Percentiles rank a stretch among this genome's conserved stretches.
These are phyloP conservation scores for Coemansia sp. DNA, from an alignment of 192 early-diverging fungal genomes.

Conservation along the genomic window DNA sequence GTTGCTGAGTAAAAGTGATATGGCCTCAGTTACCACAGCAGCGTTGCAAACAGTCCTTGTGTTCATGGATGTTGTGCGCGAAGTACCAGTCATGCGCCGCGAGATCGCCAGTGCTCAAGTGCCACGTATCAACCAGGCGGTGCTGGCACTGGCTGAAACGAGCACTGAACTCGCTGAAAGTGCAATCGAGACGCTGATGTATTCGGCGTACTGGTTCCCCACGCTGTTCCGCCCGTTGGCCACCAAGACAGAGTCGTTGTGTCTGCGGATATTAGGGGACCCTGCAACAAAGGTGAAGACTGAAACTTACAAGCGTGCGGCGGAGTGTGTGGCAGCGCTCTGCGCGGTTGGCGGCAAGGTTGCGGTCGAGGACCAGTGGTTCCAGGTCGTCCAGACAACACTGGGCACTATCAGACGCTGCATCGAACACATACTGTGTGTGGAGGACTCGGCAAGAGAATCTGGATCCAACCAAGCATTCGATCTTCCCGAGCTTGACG, in stretches of 20 bases:
- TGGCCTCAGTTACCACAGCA: conserved; percentile 19
- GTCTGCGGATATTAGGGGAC: conserved; percentile 30
- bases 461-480: neutral
- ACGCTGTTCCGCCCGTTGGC: conserved; percentile 45
- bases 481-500: conserved; percentile 22
- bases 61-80: conserved; percentile 50
- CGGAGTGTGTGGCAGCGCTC: conserved; percentile 28
- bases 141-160: conserved; percentile 41
- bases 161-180: conserved; percentile 24
- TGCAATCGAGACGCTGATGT: conserved; percentile 33
- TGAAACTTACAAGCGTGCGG: conserved; percentile 12
- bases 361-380: conserved; percentile 50
- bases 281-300: neutral
- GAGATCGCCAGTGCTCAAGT: conserved; percentile 46
- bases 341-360: conserved; percentile 39
- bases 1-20: conserved; percentile 35
- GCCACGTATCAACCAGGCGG: conserved; percentile 48
- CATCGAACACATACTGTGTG: conserved; percentile 46
- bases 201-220: conserved; percentile 48
- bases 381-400: conserved; percentile 27
- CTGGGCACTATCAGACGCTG: conserved; percentile 43
- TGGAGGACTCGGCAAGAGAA: neutral
- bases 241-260: conserved; percentile 46
- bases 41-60: conserved; percentile 33
- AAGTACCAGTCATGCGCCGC: conserved; percentile 37